A percentile compares a stretch with the other conserved stretches of the same genome.
These are phyloP conservation scores for Porphyrellus cyaneotinctus DNA, from an alignment of 768 basidiomycete genomes.

Conservation along the genomic window DNA sequence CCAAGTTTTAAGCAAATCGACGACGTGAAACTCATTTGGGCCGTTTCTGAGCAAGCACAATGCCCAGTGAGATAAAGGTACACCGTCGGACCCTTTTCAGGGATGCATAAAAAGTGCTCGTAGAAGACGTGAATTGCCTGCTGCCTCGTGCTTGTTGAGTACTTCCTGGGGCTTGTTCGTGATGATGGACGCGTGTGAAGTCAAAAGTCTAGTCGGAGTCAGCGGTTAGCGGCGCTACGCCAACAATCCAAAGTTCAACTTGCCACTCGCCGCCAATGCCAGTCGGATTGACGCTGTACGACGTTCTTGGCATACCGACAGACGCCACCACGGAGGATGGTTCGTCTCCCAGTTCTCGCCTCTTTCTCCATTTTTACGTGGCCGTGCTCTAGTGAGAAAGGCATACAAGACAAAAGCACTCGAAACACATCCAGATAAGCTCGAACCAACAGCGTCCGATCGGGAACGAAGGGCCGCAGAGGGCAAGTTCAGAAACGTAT, in stretches of 20 bases:
- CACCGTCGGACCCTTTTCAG: constrained; percentile 46
- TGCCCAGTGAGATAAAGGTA: constrained; percentile 17
- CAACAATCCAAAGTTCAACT: background rate
- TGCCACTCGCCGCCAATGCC: constrained; percentile 19
- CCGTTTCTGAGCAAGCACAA: constrained; percentile 33
- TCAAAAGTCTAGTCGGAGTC: constrained; percentile 1
- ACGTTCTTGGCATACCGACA: constrained; percentile 43
- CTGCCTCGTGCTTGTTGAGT: constrained; percentile 44
- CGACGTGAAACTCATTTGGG: constrained; percentile 36
- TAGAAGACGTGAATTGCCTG: constrained; percentile 41
- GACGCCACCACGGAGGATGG: constrained; percentile 51
- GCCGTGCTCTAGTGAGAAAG: constrained; percentile 43
- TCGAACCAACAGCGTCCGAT: constrained; percentile 49
- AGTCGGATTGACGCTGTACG: constrained; percentile 35
- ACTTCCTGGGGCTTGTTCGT: constrained; percentile 35
- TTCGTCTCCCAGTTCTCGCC: constrained; percentile 23
- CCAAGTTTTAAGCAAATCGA: constrained; percentile 34
- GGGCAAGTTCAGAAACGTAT: constrained; percentile 58
- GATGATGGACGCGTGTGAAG: background rate
- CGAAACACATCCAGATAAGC: constrained; percentile 72
- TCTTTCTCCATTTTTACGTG: background rate
- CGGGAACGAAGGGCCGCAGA: constrained; percentile 51
- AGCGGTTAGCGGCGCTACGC: background rate
- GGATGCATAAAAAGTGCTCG: constrained; percentile 41
- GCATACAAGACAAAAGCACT: constrained; percentile 65